These are phyloP conservation scores for Kappamyces sp. DNA, from an alignment of 192 early-diverging fungal species.

Conservation along the genomic window DNA sequence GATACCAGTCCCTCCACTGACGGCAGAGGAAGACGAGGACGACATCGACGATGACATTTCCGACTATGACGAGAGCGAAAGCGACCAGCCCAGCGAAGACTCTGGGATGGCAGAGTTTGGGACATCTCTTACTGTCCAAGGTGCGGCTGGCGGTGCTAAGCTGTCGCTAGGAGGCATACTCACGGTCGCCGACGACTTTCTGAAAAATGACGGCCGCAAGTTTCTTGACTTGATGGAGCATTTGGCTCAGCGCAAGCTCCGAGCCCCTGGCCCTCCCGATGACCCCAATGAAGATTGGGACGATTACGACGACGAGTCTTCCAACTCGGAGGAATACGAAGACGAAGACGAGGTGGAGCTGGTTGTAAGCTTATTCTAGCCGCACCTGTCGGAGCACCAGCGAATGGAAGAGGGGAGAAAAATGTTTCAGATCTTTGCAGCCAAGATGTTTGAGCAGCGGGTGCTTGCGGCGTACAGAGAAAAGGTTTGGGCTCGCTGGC, in stretches of 20 bases:
- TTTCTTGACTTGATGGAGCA: conserved; percentile 97
- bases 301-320: conserved; percentile 34
- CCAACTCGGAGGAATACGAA: conserved; percentile 46
- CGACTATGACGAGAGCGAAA: conserved; percentile 58
- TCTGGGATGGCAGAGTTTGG: conserved; percentile 60
- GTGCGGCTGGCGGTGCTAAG: conserved; percentile 23
- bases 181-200: conserved; percentile 78
- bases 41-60: conserved; percentile 42
- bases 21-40: conserved; percentile 35
- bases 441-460: conserved; percentile 95
- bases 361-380: conserved; percentile 44
- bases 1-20: conserved; percentile 16
- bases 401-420: conserved; percentile 87
- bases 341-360: conserved; percentile 44
- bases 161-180: conserved; percentile 37
- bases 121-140: conserved; percentile 72
- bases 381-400: conserved; percentile 72
- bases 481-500: conserved; percentile 50
- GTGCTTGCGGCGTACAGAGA: conserved; percentile 90
- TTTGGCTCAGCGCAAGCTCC: conserved; percentile 82
- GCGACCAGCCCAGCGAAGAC: conserved; percentile 34
- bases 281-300: conserved; percentile 38
- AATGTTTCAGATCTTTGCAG: conserved; percentile 95
- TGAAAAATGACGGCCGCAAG: conserved; percentile 89
- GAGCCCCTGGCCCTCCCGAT: conserved; percentile 34